These are phyloP conservation scores for Xerocomus brunneocitrinus DNA, from an alignment of 768 basidiomycete species.

Conservation along the genomic window DNA sequence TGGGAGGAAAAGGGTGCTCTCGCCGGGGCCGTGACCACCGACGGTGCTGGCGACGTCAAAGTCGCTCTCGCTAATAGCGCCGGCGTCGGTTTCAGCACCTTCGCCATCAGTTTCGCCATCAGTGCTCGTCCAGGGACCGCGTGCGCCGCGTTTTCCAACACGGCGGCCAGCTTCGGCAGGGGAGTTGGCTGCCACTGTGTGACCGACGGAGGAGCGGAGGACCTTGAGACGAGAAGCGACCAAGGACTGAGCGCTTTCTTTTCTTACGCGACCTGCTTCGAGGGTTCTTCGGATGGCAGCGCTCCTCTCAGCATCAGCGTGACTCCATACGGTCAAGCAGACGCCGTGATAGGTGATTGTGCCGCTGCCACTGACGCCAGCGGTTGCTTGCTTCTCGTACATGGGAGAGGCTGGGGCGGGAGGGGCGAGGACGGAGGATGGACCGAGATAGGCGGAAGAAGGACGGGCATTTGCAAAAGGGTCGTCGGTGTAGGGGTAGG, in stretches of 20 bases:
- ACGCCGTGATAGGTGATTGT: conserved; percentile 81
- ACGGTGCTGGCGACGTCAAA: conserved; percentile 78
- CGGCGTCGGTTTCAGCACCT: conserved; percentile 63
- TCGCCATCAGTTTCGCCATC: conserved; percentile 73
- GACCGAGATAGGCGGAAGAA: conserved; percentile 76
- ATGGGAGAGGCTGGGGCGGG: conserved; percentile 24
- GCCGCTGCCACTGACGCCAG: conserved; percentile 35
- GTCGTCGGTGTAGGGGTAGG: conserved; percentile 71
- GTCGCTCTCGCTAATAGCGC: conserved; percentile 81
- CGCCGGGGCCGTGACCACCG: conserved; percentile 72
- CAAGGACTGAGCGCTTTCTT: conserved; percentile 74
- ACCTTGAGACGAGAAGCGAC: conserved; percentile 64
- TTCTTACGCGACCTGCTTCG: conserved; percentile 71
- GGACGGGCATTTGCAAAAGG: conserved; percentile 65
- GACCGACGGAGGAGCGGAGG: conserved; percentile 50
- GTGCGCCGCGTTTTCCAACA: conserved; percentile 54
- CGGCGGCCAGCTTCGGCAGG: conserved; percentile 52
- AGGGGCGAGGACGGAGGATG: conserved; percentile 55
- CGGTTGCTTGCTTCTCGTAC: conserved; percentile 28
- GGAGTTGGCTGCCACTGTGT: conserved; percentile 39
- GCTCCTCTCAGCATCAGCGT: conserved; percentile 85
- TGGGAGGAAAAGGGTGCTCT: conserved; percentile 84
- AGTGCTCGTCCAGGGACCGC: conserved; percentile 67
- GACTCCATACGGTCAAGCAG: conserved; percentile 92
- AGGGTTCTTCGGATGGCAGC: conserved; percentile 79